Conservation (phyloP, 345 rosid species). For the Linum usitatissimum region DNA sequence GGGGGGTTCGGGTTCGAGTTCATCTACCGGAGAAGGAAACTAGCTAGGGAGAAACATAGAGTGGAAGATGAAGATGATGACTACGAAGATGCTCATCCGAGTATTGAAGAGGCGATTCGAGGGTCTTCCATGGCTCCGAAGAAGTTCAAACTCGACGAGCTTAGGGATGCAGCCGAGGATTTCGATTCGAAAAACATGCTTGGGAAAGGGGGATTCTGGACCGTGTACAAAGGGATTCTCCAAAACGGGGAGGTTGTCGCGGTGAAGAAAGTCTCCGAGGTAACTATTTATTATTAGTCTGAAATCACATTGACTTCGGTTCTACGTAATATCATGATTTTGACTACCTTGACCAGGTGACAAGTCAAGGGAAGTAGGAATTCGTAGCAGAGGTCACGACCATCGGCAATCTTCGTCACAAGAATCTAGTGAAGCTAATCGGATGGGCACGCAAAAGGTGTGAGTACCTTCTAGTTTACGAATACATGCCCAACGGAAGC, state of each 20-base stretch:
- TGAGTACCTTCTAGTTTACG: conserved; percentile 32
- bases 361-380: conserved; percentile 26
- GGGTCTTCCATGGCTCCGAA: conserved; percentile 37
- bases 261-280: conserved; percentile 30
- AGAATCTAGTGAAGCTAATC: conserved; percentile 35
- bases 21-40: conserved; percentile 25
- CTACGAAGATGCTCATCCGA: conserved; percentile 21
- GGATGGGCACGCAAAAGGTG: conserved; percentile 38
- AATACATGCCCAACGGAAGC: conserved; percentile 36
- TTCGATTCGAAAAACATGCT: conserved; percentile 32
- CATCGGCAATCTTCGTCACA: conserved; percentile 33
- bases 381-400: conserved; percentile 36
- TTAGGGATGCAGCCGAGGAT: conserved; percentile 43
- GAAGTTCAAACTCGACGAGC: conserved; percentile 42
- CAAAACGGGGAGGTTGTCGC: conserved; percentile 13
- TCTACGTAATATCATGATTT: too few species aligned
- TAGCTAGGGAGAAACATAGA: not conserved
- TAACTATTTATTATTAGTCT: conserved; percentile 30
- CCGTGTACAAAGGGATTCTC: conserved; percentile 29
- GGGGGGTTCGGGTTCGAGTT: not conserved
- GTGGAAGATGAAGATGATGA: not conserved
- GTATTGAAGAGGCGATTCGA: conserved; percentile 41
- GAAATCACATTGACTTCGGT: not conserved
- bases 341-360: too few species aligned
- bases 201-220: conserved; percentile 36